Evolutionary conservation across 2,329 filamentous ascomycete genomes (phyloP), one percentile per base, ranked within the genome.

Genomic region (Lecanicillium sp.): DNA sequence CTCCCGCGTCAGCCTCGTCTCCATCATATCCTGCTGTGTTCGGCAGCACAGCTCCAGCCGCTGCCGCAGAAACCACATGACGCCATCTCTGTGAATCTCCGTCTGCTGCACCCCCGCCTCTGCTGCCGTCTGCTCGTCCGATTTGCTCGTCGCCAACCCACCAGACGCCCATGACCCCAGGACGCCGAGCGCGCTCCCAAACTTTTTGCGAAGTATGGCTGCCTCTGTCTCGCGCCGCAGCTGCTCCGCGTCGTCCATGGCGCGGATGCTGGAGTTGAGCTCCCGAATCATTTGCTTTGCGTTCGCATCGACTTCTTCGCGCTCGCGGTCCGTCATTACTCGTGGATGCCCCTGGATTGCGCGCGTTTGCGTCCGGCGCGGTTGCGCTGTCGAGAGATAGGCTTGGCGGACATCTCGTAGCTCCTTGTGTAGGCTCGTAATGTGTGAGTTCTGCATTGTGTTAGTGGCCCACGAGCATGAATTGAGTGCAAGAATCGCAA

Each of bases 21-120:
- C 89, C 73, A 97, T 95, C 87, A 97, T 96, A 36, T 74, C 76
- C 51, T 87, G 80, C 66, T 97, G 90, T 46, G 83, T 79, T 51
- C 78, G 73, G 30, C 84, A 83, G 41, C 83, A 88, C 47, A 78
- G 72, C 62, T 92, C 84, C 46, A 97, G 63, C 52, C 79, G 74
- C 55, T 82, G 74, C 46, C 85, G 73, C 52, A 98, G 58, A 50
- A 83, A 89, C 81, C 84, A 90, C 10, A 97, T 65, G 33, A 98
- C 79, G 46, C 82, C 82, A 53, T 94, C 89, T 37, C 89, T 70
- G 49, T 94, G 84, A 36, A 77, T 72, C 36, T 74, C 79, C 6
- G 84, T 62, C 29, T 77, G 78, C 45, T 77, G 77, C 40, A 79
- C 77, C 43, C 69, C 74, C 6, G 78, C 82, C 56, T 95, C 88